Evolutionary conservation across 2,329 filamentous ascomycete genomes (phyloP), one percentile per base, ranked within the genome.

Genomic region (Talaromyces sp.): DNA sequence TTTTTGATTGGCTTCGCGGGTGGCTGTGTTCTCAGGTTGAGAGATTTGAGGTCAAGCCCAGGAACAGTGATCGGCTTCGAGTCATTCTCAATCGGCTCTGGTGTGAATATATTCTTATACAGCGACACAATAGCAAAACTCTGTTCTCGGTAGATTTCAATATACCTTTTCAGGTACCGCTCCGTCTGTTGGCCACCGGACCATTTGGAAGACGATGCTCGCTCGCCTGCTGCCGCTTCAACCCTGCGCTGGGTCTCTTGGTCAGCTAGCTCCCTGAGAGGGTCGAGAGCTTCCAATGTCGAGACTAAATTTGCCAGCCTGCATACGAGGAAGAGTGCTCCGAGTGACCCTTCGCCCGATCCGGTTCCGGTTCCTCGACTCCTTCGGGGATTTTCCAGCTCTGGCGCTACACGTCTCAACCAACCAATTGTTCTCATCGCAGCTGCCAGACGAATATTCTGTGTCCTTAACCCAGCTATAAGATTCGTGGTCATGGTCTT

Each of bases 101-200:
- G 79, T 0, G 88, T 86, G 67, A 96, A 96, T 56, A 97, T 91
- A 67, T 88, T 94, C 67, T 87, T 89, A 73, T 95, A 97, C 81
- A 97, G 91, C 59, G 91, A 96, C 28, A 97, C 85, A 60, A 97
- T 96, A 43, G 88, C 89, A 72, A 99, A 99, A 70, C 90, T 96
- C 73, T 99, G 94, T 74, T 99, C 94, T 54, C 94, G 88, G 71
- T 97, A 97, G 28, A 99, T 91, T 70, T 99, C 94, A 66, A 99
- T 89, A 73, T 96, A 99, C 50, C 92, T 84, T 73, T 97, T 99
- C 43, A 99, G 77, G 67, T 91, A 99, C 53, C 91, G 84, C 72
- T 97, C 94, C 1, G 92, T 97, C 71, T 97, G 94, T 67, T 96
- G 91, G 0, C 93, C 93, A 1, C 84, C 68, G 0, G 72, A 70